Evolutionary conservation across 116 monocot species (phyloP).

Genomic region (Phalaenopsis hybrid): DNA sequence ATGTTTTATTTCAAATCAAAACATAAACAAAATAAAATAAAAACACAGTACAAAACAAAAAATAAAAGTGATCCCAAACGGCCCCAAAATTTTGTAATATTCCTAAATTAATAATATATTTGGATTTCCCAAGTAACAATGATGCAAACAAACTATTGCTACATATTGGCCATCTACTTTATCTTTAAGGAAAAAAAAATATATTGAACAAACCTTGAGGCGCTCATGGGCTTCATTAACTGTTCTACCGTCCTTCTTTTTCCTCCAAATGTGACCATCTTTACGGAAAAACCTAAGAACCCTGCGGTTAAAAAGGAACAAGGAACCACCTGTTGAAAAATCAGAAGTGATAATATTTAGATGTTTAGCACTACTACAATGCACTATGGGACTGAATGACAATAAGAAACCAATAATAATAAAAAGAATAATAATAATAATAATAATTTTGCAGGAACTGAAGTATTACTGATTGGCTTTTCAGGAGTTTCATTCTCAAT

Average conservation of each 20-base stretch:
- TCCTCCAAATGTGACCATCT: slow-evolving; percentile 81
- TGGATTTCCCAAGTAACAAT: no score
- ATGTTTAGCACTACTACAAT: neutral
- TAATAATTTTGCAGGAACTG: neutral
- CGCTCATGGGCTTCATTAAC: slow-evolving; percentile 80
- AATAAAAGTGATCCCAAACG: no score
- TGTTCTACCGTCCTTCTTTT: slow-evolving; percentile 75
- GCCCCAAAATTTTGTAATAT: no score
- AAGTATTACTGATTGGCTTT: slow-evolving; percentile 56
- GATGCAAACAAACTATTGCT: no score
- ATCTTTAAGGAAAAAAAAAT: neutral
- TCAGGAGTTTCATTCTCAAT: slow-evolving; percentile 35
- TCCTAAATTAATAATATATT: no score
- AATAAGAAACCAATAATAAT: neutral
- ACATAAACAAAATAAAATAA: no score
- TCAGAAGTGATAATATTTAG: neutral
- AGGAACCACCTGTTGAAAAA: slow-evolving; percentile 58
- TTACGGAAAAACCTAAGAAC: slow-evolving; percentile 71
- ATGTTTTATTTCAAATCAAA: no score
- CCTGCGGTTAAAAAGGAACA: slow-evolving; percentile 70
- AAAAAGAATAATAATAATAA: neutral
- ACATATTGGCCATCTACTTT: neutral
- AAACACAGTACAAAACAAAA: no score
- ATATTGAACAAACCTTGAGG: slow-evolving; percentile 54
- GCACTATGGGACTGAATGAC: neutral